These are phyloP conservation scores for Lolium multiflorum DNA, from an alignment of 176 grass and related monocot species.

Conservation along the genomic window DNA sequence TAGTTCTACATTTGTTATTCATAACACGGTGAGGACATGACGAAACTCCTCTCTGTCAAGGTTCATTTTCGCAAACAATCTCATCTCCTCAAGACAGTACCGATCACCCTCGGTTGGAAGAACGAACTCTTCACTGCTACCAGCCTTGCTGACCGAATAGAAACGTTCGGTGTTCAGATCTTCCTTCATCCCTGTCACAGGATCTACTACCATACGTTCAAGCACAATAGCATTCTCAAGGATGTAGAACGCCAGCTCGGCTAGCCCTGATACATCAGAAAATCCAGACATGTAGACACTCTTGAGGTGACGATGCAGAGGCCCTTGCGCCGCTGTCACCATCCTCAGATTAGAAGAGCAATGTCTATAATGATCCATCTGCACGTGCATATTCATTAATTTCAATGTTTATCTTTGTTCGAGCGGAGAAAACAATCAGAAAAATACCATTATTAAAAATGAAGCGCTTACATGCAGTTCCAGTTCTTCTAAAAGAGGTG, in stretches of 20 bases:
- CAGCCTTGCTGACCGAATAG: neutral
- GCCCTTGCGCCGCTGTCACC: neutral
- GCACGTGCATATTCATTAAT: neutral
- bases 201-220: neutral
- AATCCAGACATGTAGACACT: slow-evolving; percentile 1
- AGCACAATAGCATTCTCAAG: neutral
- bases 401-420: neutral
- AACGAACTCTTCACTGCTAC: slow-evolving; percentile 2
- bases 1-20: neutral
- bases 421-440: neutral
- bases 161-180: neutral
- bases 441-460: neutral
- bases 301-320: neutral
- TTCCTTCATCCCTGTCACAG: neutral
- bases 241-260: neutral
- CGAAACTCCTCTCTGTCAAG: neutral
- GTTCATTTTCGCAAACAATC: neutral
- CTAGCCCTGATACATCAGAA: neutral
- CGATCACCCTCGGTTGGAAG: neutral
- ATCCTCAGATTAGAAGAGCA: neutral
- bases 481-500: slow-evolving; percentile 7
- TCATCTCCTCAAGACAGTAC: neutral
- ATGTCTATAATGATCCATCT: neutral
- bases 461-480: neutral
- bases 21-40: neutral